Base-by-base conservation (phyloP, 2,329 filamentous ascomycete genomes). In the Monosporascus sp. region DNA sequence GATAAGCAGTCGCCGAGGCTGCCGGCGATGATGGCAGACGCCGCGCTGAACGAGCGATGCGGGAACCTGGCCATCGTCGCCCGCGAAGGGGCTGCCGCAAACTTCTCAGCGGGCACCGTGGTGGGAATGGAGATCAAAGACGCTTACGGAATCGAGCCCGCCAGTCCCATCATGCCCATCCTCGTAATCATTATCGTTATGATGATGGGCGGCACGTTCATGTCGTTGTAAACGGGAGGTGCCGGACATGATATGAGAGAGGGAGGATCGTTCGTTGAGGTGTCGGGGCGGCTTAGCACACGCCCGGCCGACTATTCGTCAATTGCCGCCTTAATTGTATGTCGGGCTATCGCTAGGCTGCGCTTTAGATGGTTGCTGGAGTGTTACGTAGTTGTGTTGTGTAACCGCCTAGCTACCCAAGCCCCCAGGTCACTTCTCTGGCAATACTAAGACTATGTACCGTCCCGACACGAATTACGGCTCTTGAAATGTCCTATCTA, bases 41-140 rank as follows among this genome's bases (percentile, higher is more conserved):
- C 52, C 31, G 58, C 62, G 8, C 63, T 79, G 48, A 79, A 78
- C 63, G 54, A 59, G 39, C 64, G 67, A 41, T 78, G 76, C 59
- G 74, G 74, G 15, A 78, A 78, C 64, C 62, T 74, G 57, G 75
- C 72, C 9, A 63, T 67, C 47, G 60, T 76, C 47, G 75, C 75
- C n/a, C 38, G 75, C n/a, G 61, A 61, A 24, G 74, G 72, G 56
- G 75, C 74, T 3, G 73, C 63, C 47, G 61, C 53, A 47, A 78
- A 79, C 62, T 74, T 77, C 57, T 75, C 74, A 3, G 56, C 62
- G 36, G 72, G 73, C 31, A 70, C 69, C 43, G 72, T 79, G 6
- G 61, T 65, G 2, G 68, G 67, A 50, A 62, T 72, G 48, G 51
- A 62, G 43, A 66, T 70, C 47, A 54, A 72, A 25, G 75, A 57